Percentiles rank a stretch among this genome's conserved stretches.
Conservation (phyloP, 106 monocot genomes). For the Gastrodia elata region DNA sequence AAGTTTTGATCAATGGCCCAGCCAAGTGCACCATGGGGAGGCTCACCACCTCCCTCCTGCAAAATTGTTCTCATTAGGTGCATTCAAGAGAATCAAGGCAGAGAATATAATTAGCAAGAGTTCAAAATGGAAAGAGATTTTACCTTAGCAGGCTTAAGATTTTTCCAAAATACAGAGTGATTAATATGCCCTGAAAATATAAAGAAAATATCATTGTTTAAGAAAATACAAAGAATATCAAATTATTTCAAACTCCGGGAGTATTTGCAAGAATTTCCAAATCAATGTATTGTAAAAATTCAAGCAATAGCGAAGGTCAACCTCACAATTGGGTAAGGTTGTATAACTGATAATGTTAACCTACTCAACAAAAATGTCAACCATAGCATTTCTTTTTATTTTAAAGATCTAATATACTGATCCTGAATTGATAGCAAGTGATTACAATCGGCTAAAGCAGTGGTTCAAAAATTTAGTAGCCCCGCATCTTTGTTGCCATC, state of each 20-base stretch:
- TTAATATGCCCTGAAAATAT: constrained; percentile 79
- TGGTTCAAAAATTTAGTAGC: no score
- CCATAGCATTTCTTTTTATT: neutral
- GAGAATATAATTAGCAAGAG: neutral
- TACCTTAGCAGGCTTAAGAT: constrained; percentile 77
- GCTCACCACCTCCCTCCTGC: constrained; percentile 95
- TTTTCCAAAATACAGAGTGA: constrained; percentile 97
- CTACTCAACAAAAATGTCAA: neutral
- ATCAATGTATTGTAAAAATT: neutral
- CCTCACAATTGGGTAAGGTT: neutral
- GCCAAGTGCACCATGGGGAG: constrained; percentile 77
- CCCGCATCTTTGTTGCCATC: no score
- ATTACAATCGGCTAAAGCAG: neutral
- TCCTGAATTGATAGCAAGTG: neutral
- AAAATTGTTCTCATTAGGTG: constrained; percentile 7
- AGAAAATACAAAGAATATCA: neutral
- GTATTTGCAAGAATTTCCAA: neutral
- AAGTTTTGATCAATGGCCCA: constrained; percentile 87
- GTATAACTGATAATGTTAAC: neutral
- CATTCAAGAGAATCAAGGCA: constrained; percentile 5
- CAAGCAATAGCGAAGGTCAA: neutral
- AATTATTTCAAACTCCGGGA: neutral
- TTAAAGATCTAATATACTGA: neutral
- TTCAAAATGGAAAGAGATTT: neutral
- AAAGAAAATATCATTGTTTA: neutral